Evolutionary conservation across 2,329 filamentous ascomycete genomes (phyloP).

Genomic region (Alternaria sp.): DNA sequence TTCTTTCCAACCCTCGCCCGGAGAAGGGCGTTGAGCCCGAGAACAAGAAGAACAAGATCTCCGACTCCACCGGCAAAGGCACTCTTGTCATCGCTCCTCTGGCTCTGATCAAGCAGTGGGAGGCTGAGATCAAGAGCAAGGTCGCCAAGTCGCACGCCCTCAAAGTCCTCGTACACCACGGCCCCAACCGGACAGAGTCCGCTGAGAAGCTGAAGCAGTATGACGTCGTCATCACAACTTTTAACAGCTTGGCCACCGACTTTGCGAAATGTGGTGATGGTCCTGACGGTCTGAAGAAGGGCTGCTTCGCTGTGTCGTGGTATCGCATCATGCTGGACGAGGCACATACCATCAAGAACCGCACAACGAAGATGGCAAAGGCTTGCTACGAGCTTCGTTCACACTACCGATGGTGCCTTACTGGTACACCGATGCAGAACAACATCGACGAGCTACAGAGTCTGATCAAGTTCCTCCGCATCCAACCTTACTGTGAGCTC

Average conservation of each 20-base stretch:
- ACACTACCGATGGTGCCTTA: conserved; percentile 94
- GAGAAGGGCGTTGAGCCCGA: conserved; percentile 57
- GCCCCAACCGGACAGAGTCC: conserved; percentile 80
- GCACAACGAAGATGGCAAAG: conserved; percentile 93
- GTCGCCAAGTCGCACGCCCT: conserved; percentile 73
- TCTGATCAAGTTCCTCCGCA: conserved; percentile 88
- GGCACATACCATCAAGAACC: conserved; percentile 98
- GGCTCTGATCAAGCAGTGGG: conserved; percentile 96
- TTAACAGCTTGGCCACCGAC: conserved; percentile 93
- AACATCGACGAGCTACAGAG: conserved; percentile 96
- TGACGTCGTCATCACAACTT: conserved; percentile 97
- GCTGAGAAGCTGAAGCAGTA: conserved; percentile 79
- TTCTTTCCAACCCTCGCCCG: conserved; percentile 79
- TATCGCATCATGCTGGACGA: conserved; percentile 95
- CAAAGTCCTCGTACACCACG: conserved; percentile 89
- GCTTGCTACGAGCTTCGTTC: conserved; percentile 84
- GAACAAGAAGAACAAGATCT: conserved; percentile 69
- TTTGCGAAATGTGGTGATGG: conserved; percentile 72
- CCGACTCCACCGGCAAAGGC: conserved; percentile 72
- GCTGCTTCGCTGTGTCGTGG: conserved; percentile 92
- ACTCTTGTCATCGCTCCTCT: conserved; percentile 93
- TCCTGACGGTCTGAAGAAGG: conserved; percentile 70
- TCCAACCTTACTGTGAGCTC: conserved; percentile 88
- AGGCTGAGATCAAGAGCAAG: conserved; percentile 86
- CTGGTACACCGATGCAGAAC: conserved; percentile 97